Evolutionary conservation across 768 basidiomycete species (phyloP).

Genomic region (Lentinula guzmanii): DNA sequence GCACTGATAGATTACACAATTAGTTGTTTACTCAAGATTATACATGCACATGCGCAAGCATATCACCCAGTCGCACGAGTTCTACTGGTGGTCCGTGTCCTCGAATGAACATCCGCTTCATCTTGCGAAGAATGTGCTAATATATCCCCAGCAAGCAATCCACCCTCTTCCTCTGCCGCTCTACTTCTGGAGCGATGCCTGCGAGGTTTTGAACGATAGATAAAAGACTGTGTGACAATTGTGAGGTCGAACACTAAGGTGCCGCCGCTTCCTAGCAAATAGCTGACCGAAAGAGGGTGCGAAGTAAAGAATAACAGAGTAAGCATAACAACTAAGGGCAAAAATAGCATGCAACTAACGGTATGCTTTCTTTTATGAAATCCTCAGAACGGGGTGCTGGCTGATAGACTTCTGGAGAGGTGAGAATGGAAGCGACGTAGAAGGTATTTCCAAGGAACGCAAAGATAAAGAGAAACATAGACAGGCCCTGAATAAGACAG

Average conservation of each 20-base stretch:
- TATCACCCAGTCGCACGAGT: background rate
- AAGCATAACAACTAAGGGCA: background rate
- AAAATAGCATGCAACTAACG: conserved; percentile 48
- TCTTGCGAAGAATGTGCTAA: background rate
- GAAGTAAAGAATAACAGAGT: background rate
- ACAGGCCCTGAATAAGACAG: conserved; percentile 60
- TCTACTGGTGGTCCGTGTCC: background rate
- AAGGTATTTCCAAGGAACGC: conserved; percentile 93
- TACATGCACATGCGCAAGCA: background rate
- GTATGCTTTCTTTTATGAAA: conserved; percentile 77
- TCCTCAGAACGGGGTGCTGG: conserved; percentile 55
- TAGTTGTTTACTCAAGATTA: background rate
- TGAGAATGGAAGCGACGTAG: conserved; percentile 87
- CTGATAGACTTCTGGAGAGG: conserved; percentile 56
- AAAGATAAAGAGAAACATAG: conserved; percentile 88
- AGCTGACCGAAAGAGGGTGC: conserved; percentile 37
- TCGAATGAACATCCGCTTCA: background rate
- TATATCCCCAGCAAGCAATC: conserved; percentile 3
- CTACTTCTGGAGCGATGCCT: conserved; percentile 21
- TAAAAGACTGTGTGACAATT: conserved; percentile 79
- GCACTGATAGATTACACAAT: background rate
- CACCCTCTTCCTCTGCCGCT: conserved; percentile 16
- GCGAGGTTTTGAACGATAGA: conserved; percentile 57
- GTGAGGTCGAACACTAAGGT: conserved; percentile 91
- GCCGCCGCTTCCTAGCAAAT: conserved; percentile 87